phyloP scores from a whole-genome alignment of 495 filamentous ascomycete genomes.

The Xylaria acuta region DNA sequence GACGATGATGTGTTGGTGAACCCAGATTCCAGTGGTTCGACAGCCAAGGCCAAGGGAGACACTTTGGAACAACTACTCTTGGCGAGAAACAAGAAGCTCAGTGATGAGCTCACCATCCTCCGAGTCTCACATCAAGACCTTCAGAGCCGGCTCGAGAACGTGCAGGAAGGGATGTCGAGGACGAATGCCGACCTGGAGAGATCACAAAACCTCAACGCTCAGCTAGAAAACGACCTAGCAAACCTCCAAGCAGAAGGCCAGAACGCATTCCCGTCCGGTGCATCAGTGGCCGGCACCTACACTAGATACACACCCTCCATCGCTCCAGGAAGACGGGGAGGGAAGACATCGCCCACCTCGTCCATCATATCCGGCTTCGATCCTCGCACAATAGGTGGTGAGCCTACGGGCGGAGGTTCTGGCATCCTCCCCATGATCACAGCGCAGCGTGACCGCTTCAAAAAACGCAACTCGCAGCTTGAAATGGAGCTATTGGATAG shows the following conservation, averaged over 20 bases:
- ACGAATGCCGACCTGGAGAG: conserved; percentile 88
- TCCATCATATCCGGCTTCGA: conserved; percentile 98
- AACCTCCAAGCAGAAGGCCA: conserved; percentile 84
- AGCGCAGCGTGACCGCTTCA: conserved; percentile 97
- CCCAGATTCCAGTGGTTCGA: conserved; percentile 46
- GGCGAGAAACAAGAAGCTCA: conserved; percentile 93
- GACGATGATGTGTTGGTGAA: conserved; percentile 68
- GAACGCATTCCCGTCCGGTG: conserved; percentile 82
- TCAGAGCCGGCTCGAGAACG: conserved; percentile 74
- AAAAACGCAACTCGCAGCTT: conserved; percentile 90
- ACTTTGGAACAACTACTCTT: conserved; percentile 89
- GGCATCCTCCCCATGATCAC: conserved; percentile 98
- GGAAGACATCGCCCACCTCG: conserved; percentile 87
- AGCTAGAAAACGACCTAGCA: conserved; percentile 89
- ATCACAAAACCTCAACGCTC: conserved; percentile 80
- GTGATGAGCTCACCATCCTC: conserved; percentile 89
- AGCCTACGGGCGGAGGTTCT: conserved; percentile 79
- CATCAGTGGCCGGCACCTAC: conserved; percentile 93
- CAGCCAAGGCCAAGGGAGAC: conserved; percentile 70
- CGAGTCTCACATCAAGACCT: conserved; percentile 94
- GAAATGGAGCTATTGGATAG: conserved; percentile 87
- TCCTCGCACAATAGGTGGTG: conserved; percentile 67
- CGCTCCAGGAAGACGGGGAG: conserved; percentile 63
- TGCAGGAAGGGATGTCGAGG: conserved; percentile 82
- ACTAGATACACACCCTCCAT: conserved; percentile 82